Base-by-base conservation (phyloP, 2,329 filamentous ascomycete genomes). In the Pseudonectria buxi region DNA sequence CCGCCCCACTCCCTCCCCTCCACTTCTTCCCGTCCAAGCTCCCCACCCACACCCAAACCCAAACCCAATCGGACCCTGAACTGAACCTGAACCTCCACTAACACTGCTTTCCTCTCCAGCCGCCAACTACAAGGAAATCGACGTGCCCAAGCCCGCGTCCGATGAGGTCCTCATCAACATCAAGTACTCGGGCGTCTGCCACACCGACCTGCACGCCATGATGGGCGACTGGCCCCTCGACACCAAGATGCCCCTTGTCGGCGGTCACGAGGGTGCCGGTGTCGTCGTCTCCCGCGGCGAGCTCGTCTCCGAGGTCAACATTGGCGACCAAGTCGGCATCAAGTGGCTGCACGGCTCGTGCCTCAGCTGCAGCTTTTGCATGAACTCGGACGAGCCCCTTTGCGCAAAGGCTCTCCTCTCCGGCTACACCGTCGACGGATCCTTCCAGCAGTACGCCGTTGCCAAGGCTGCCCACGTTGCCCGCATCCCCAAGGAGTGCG, bases 271-370 rank as follows among this genome's bases (percentile, higher is more conserved):
- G 57, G 77, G 88, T 54, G 87, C 86, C 18, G 88, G 89, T 58
- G 64, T 89, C 33, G 84, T 95, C 26, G 88, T 95, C 24, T 80
- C 84, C 33, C 75, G 74, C 44, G 89, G 89, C 51, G 70, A 82
- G 13, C 74, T 94, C 25, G 87, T 92, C 46, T 66, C 73, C 3
- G 86, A 92, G 51, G 67, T 94, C 43, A 68, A 87, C 58, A 71
- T 95, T 52, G 89, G 89, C 50, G 87, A 94, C 56, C 70, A 87
- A 54, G 90, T 80, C 43, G 90, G 90, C 58, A 76, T 96, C 63
- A 95, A 87, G 71, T 95, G 88, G 88, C 72, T 95, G 56, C 92
- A 95, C 64, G 85, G 86, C 45, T 82, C 83, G 30, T 95, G 90
- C 64, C 70, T 94, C 43, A 63, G 72, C 46, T 96, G 89, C 68